These are phyloP conservation scores for Sugiyamaella neomexicana DNA, from an alignment of 1,139 yeast species.

Conservation along the genomic window DNA sequence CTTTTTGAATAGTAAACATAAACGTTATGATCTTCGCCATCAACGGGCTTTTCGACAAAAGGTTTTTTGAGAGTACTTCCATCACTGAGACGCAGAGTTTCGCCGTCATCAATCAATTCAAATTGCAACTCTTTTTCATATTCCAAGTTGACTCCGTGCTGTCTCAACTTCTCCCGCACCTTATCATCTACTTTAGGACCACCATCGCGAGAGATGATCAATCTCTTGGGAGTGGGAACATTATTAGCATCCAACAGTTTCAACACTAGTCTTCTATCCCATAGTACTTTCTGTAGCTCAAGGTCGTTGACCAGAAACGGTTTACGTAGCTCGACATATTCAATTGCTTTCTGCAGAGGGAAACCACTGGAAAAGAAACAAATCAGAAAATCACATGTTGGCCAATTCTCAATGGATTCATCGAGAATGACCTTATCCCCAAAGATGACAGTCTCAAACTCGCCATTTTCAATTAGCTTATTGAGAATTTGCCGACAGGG, in stretches of 20 bases:
- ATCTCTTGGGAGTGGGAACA: conserved; percentile 85
- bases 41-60: conserved; percentile 97
- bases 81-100: conserved; percentile 70
- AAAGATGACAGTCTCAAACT: conserved; percentile 93
- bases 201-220: conserved; percentile 93
- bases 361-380: conserved; percentile 95
- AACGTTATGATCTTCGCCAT: conserved; percentile 98
- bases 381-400: conserved; percentile 92
- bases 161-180: conserved; percentile 53
- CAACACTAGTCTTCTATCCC: conserved; percentile 94
- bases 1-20: conserved; percentile 85
- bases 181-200: conserved; percentile 85
- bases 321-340: conserved; percentile 82
- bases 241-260: conserved; percentile 74
- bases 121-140: conserved; percentile 65
- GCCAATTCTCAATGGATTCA: conserved; percentile 94
- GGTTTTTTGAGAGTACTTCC: conserved; percentile 79
- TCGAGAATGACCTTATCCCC: conserved; percentile 97
- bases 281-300: conserved; percentile 84
- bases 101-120: conserved; percentile 72
- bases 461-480: conserved; percentile 86
- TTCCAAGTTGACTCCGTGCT: conserved; percentile 56
- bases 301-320: conserved; percentile 90
- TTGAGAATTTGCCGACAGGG: conserved; percentile 92
- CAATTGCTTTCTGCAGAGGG: conserved; percentile 93